Conservation (phyloP, 345 rosid genomes). For the Alliaria petiolata region DNA sequence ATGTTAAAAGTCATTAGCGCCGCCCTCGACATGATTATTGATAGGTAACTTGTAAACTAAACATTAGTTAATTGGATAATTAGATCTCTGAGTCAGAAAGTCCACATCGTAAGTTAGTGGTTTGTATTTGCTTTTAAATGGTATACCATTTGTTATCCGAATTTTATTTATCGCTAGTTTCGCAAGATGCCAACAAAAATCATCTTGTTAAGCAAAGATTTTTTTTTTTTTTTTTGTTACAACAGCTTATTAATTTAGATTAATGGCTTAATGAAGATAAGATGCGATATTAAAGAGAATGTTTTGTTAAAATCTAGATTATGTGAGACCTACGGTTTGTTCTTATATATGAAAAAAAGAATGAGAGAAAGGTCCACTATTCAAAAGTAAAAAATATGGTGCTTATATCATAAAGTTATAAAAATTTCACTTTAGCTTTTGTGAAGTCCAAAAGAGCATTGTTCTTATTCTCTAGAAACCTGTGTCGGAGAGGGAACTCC, state of each 20-base stretch:
- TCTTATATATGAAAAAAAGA: not conserved
- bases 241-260: not conserved
- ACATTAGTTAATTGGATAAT: no score
- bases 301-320: conserved; percentile 6
- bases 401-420: conserved; percentile 8
- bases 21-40: not conserved
- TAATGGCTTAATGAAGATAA: no score
- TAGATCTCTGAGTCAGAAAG: no score
- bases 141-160: not conserved
- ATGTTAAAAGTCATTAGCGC: not conserved
- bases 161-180: not conserved
- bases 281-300: not conserved
- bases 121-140: not conserved
- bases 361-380: not conserved
- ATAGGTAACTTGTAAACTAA: not conserved
- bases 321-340: conserved; percentile 28
- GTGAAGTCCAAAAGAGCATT: conserved; percentile 20
- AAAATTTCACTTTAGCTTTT: conserved; percentile 10
- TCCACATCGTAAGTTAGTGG: no score
- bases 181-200: no score
- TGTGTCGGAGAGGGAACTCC: no score
- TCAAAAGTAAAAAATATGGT: conserved; percentile 10
- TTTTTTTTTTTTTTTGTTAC: no score
- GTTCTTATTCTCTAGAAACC: conserved; percentile 27
- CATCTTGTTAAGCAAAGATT: no score